phyloP scores from a whole-genome alignment of 495 filamentous ascomycete genomes.

The Annulohypoxylon stygium region DNA sequence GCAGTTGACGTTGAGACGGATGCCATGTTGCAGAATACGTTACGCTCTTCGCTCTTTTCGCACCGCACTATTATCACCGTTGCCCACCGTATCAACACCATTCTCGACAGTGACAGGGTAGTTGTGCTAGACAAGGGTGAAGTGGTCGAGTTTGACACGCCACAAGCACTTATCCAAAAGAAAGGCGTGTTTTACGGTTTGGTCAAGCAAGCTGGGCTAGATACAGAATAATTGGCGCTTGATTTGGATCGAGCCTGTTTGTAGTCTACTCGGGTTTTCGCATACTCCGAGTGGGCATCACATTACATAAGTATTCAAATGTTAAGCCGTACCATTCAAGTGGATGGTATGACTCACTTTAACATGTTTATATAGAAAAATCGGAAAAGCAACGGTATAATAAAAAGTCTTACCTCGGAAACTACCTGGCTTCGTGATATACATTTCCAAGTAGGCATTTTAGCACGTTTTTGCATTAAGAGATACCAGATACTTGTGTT shows the following conservation, averaged over 20 bases:
- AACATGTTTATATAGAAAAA: not conserved
- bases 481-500: not conserved
- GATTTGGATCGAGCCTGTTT: slow-evolving; percentile 14
- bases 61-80: slow-evolving; percentile 98
- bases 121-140: slow-evolving; percentile 76
- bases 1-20: slow-evolving; percentile 97
- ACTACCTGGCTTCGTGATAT: not conserved
- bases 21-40: slow-evolving; percentile 78
- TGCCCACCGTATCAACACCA: slow-evolving; percentile 97
- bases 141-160: slow-evolving; percentile 64
- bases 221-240: slow-evolving; percentile 46
- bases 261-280: slow-evolving; percentile 15
- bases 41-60: slow-evolving; percentile 75
- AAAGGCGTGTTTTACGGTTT: slow-evolving; percentile 60
- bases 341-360: not conserved
- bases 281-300: slow-evolving; percentile 25
- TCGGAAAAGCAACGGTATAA: slow-evolving; percentile 24
- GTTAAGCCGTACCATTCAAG: slow-evolving; percentile 4
- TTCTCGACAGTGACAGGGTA: slow-evolving; percentile 91
- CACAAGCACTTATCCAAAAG: slow-evolving; percentile 58
- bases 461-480: not conserved
- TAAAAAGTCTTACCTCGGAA: slow-evolving; percentile 9
- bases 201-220: slow-evolving; percentile 63
- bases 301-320: slow-evolving; percentile 5
- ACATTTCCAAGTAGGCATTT: not conserved